Percentiles rank a stretch among this genome's conserved stretches.
phyloP scores from a whole-genome alignment of 2,329 filamentous ascomycete species.

The Pyricularia pennisetigena region DNA sequence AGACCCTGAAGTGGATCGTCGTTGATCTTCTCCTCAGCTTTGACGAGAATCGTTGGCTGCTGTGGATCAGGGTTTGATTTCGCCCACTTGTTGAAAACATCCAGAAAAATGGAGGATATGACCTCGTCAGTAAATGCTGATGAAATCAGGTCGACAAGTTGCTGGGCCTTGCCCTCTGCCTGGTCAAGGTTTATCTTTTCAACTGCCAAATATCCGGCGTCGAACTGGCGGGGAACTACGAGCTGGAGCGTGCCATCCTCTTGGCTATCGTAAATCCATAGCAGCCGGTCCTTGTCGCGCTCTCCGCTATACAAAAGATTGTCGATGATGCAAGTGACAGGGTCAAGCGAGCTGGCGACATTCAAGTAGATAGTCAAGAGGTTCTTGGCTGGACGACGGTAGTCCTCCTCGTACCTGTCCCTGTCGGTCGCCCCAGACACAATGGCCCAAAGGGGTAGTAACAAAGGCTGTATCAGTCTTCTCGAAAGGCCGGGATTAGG shows the following conservation, averaged over 20 bases:
- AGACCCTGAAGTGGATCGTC: slow-evolving; percentile 29
- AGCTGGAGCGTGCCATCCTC: slow-evolving; percentile 42
- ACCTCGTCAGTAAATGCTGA: slow-evolving; percentile 42
- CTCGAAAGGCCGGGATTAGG: slow-evolving; percentile 57
- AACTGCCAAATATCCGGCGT: neutral
- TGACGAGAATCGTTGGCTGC: slow-evolving; percentile 17
- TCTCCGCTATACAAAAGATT: slow-evolving; percentile 48
- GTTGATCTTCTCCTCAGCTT: slow-evolving; percentile 13
- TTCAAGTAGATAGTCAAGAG: slow-evolving; percentile 49
- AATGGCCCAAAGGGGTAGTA: slow-evolving; percentile 55
- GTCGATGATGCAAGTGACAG: slow-evolving; percentile 36
- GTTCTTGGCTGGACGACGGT: slow-evolving; percentile 33
- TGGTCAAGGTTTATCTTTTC: slow-evolving; percentile 12
- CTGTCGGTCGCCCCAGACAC: slow-evolving; percentile 34
- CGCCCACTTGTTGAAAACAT: slow-evolving; percentile 50
- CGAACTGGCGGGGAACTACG: slow-evolving; percentile 19
- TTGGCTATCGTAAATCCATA: slow-evolving; percentile 43
- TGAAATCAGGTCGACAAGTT: slow-evolving; percentile 38
- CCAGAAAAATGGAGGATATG: slow-evolving; percentile 49
- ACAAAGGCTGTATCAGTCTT: slow-evolving; percentile 46
- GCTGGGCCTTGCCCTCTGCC: slow-evolving; percentile 36
- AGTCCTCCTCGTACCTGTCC: slow-evolving; percentile 23
- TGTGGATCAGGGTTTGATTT: slow-evolving; percentile 15
- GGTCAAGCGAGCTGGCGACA: slow-evolving; percentile 41
- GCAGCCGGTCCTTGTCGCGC: slow-evolving; percentile 14